These are phyloP conservation scores for Tilletia walkeri DNA, from an alignment of 1,284 basidiomycete species.

Conservation along the genomic window DNA sequence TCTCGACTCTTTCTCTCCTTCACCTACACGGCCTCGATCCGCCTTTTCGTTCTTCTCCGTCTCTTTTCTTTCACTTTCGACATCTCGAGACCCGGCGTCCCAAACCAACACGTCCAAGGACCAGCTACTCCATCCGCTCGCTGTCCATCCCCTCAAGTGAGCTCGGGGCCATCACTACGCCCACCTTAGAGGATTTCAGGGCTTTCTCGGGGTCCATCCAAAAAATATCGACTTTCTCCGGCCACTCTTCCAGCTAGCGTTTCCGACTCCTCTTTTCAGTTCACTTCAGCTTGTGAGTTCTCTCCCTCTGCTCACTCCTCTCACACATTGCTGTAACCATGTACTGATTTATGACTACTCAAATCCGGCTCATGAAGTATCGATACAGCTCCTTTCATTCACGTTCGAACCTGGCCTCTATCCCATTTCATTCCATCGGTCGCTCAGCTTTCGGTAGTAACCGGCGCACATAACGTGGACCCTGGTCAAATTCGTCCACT, in stretches of 20 bases:
- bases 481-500: background rate
- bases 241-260: no score
- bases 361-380: no score
- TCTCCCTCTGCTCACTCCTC: no score
- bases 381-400: background rate
- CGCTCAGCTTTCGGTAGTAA: background rate
- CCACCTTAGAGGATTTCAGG: background rate
- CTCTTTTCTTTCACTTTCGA: background rate
- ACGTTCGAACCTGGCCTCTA: background rate
- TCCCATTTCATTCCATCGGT: background rate
- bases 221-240: no score
- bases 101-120: background rate
- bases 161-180: background rate
- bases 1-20: constrained; percentile 2
- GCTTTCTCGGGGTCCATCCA: no score
- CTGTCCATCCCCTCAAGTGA: constrained; percentile 3
- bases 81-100: background rate
- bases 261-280: no score
- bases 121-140: background rate
- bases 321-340: no score
- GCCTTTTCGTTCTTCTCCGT: background rate
- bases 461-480: background rate
- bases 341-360: no score
- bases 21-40: no score
- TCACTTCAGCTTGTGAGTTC: no score